Evolutionary conservation across 805 yeast species (phyloP), one percentile per base, ranked within the genome.

Genomic region (Blastobotrys terrestris): DNA sequence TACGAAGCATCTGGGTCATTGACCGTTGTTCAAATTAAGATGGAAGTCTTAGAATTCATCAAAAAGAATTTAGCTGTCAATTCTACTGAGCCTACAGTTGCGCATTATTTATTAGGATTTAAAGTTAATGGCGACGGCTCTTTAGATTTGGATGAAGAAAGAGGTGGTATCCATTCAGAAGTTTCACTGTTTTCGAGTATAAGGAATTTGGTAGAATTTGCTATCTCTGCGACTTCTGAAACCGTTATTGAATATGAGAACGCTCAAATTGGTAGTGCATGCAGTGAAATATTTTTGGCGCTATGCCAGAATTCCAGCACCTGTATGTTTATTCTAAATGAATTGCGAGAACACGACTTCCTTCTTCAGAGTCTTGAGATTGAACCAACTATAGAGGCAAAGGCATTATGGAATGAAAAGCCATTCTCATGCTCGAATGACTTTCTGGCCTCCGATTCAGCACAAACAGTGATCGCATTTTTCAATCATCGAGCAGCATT

Each of bases 41-140:
- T 80, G 31, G 75, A 77, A 14, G 66, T 90, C 3, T 67, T 92
- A 49, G 74, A 79, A 31, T 85, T 85, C 60, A 62, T 91, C 49
- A 69, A 73, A 45, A 64, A 66, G 2, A 79, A 80, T 55, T 68
- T 88, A 48, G 65, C 21, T 15, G 56, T 70, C 1, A 69, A 72
- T 5, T 68, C 74, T 0, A 70, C 69, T 8, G 69, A 67, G 14
- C 76, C 81, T 3, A 76, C 84, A 0, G 75, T 85, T 0, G 72
- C 92, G 0, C 97, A 90, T 63, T 83, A 84, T 59, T 65, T 92
- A 6, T 73, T 92, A 1, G 98, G 98, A 0, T 89, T 83, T 66
- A 81, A 79, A 43, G 69, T 77, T 39, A 67, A 70, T 1, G 78
- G 76, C 49, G 72, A 77, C n/a, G 69, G 82, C 18, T 66, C 78